Percentiles rank a stretch among this genome's conserved stretches.
These are phyloP conservation scores for Ophiostoma sp. DNA, from an alignment of 2,329 filamentous ascomycete genomes.

Conservation along the genomic window DNA sequence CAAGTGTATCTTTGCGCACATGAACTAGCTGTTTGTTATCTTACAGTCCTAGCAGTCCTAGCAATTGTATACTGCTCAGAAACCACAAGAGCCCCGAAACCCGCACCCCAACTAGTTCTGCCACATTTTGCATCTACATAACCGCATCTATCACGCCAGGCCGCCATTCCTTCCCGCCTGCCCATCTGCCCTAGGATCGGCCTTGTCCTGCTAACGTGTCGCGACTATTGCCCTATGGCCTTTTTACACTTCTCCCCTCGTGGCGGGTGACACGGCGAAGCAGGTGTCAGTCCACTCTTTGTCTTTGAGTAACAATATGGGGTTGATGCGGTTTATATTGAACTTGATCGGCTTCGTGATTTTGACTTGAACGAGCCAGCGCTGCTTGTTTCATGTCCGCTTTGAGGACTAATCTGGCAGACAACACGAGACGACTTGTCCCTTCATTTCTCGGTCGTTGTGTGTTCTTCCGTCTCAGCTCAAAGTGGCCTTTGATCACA, in stretches of 20 bases:
- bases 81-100: too few relatives aligned
- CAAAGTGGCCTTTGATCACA: neutral
- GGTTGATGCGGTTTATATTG: neutral
- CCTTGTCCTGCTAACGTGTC: neutral
- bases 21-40: too few relatives aligned
- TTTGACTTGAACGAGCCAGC: neutral
- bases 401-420: too few relatives aligned
- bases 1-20: neutral
- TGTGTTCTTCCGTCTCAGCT: too few relatives aligned
- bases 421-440: too few relatives aligned
- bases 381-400: neutral
- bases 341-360: neutral
- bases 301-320: neutral
- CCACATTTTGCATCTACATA: neutral
- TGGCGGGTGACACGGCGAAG: neutral
- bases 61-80: neutral
- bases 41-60: neutral
- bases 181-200: neutral
- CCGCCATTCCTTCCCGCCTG: neutral
- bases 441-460: too few relatives aligned
- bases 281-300: neutral
- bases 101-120: neutral
- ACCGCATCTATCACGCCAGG: neutral
- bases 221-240: neutral
- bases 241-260: neutral